These are phyloP conservation scores for Brasenia schreberi DNA, from an alignment of 164 flowering plant species.

Conservation along the genomic window DNA sequence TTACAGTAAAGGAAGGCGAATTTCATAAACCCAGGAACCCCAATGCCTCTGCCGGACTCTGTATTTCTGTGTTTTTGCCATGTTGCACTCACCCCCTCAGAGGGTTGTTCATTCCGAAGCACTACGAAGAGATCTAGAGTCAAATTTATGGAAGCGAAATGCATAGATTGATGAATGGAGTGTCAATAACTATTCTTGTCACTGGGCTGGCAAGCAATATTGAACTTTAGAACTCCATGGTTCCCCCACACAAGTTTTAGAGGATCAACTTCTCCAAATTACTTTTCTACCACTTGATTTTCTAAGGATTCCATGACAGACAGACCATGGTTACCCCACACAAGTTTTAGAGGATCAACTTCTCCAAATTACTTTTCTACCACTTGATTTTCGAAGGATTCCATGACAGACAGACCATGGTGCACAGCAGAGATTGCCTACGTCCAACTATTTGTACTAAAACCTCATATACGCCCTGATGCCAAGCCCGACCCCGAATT, in stretches of 20 bases:
- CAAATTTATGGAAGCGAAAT: background rate
- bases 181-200: background rate
- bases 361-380: too few species aligned
- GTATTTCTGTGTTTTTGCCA: constrained; percentile 71
- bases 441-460: too few species aligned
- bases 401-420: background rate
- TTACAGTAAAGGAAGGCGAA: constrained; percentile 76
- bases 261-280: background rate
- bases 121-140: background rate
- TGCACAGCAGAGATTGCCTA: too few species aligned
- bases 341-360: too few species aligned
- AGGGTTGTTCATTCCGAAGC: background rate
- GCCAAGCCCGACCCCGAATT: too few species aligned
- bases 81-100: constrained; percentile 7
- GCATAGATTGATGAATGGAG: background rate
- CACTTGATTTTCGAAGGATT: too few species aligned
- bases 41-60: constrained; percentile 80
- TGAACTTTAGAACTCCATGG: background rate
- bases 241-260: background rate
- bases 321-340: too few species aligned
- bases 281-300: background rate
- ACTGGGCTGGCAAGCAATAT: background rate
- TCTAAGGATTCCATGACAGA: background rate
- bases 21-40: constrained; percentile 94
- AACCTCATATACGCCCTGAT: too few species aligned